These are phyloP conservation scores for Phialemonium atrogriseum DNA, from an alignment of 2,329 filamentous ascomycete species.

Conservation along the genomic window DNA sequence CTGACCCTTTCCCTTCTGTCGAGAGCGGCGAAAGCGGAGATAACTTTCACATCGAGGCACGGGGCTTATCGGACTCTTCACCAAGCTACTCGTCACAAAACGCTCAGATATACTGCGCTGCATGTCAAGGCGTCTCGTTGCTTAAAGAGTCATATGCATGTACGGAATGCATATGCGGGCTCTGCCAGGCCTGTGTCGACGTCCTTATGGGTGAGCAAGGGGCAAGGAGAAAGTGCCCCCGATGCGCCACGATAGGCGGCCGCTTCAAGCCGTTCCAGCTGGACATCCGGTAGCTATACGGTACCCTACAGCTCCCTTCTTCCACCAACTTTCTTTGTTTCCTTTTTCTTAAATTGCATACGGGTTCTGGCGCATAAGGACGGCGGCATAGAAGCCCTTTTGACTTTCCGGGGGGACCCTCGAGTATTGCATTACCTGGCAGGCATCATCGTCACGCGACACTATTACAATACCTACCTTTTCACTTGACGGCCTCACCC, in stretches of 20 bases:
- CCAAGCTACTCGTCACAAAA: conserved; percentile 63
- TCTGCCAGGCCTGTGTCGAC: conserved; percentile 83
- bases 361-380: too few relatives aligned
- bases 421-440: too few relatives aligned
- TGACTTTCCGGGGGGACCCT: too few relatives aligned
- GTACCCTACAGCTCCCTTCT: too few relatives aligned
- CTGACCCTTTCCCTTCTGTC: conserved; percentile 82
- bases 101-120: conserved; percentile 88
- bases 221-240: conserved; percentile 67
- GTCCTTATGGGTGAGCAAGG: conserved; percentile 69
- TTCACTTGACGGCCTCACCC: too few relatives aligned
- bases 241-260: conserved; percentile 70
- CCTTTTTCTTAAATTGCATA: too few relatives aligned
- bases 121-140: conserved; percentile 68
- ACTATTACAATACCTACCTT: too few relatives aligned
- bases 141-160: conserved; percentile 85
- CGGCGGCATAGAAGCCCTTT: too few relatives aligned
- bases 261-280: conserved; percentile 80
- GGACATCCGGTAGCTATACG: conserved; percentile 46
- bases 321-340: too few relatives aligned
- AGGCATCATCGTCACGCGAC: too few relatives aligned
- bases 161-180: conserved; percentile 90
- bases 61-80: conserved; percentile 61
- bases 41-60: conserved; percentile 61
- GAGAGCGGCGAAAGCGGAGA: conserved; percentile 69